phyloP scores from a whole-genome alignment of 306 rosid species.

The Casuarina glauca region DNA sequence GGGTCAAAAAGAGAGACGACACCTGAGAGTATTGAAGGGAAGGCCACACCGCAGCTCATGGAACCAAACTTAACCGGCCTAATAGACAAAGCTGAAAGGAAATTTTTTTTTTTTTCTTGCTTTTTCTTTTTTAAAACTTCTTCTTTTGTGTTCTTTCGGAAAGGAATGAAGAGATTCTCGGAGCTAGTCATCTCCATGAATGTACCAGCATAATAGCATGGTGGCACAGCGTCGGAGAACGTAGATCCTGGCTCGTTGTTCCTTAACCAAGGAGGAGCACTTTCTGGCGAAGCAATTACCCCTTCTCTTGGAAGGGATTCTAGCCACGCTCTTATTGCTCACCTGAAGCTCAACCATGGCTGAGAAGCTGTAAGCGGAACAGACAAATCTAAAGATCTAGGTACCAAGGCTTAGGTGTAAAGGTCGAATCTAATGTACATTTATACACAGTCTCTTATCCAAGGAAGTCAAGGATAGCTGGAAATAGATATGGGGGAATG shows the following conservation, averaged over 20 bases:
- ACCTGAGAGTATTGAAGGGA: neutral
- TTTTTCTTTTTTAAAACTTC: neutral
- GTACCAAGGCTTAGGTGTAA: neutral
- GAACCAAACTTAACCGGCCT: neutral
- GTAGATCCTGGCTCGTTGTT: constrained; percentile 5
- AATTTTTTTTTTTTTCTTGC: neutral
- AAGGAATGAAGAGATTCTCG: neutral
- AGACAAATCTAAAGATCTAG: neutral
- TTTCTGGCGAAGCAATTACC: neutral
- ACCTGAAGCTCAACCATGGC: neutral
- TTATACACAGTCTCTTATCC: neutral
- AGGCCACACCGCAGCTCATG: neutral
- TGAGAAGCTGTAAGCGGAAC: neutral
- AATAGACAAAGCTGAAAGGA: neutral
- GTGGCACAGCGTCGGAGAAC: neutral
- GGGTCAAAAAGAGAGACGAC: constrained; percentile 4
- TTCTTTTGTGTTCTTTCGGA: too few relatives aligned
- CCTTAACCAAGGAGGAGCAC: constrained; percentile 6
- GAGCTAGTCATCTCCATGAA: neutral
- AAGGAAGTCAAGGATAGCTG: neutral
- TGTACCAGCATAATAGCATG: neutral
- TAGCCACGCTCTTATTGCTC: neutral
- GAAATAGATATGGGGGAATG: neutral
- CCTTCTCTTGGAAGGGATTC: neutral
- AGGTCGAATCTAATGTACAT: neutral